Base-by-base conservation (phyloP, 1,284 basidiomycete species). In the Cutaneotrichosporon sp. region DNA sequence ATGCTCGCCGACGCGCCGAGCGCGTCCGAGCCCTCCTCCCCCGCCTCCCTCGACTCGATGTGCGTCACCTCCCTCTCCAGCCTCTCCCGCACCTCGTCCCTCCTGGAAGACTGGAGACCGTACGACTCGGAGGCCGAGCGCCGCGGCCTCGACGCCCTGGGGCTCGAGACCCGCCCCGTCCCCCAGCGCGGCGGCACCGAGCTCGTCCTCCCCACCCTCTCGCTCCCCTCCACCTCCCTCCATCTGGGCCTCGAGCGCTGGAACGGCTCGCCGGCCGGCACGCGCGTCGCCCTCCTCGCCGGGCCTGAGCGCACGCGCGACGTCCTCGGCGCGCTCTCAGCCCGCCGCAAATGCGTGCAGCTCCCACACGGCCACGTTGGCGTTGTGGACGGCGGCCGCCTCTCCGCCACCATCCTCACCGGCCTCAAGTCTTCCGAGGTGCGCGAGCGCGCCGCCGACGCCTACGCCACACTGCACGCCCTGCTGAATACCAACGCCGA, bases 181-280 rank as follows among this genome's bases (percentile, higher is more conserved):
- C 3, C 27, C 38, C n/a, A 49, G 42, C 16, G 47, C 14, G 45
- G 33, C 5, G 51, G 52, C 51, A 66, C 68, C 11, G 74, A 75
- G 31, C 63, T 77, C 20, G 73, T 77, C 1, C 63, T 77, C 20
- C 75, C 75, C 13, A 75, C 67, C 9, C 62, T 77, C 3, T 59
- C 64, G 36, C 60, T 77, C n/a, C 75, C 75, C 1, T 65, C 53
- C 27, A 69, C 71, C 29, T 71, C 68, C n/a, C 65, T 77, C 22
- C 74, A 77, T 49, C 64, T 76, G 27, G 68, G 67, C 7, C 51
- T 77, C 4, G 67, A 65, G 31, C 67, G 66, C 14, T 73, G 66
- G 68, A 36, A 57, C 18, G 54, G 59, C 4, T 33, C 49, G 18
- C 59, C 59, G 1, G 59, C 56, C 11, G 65, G 65, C 1, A 62